These are phyloP conservation scores for Thalassiosira exigua DNA, from an alignment of 352 stramenopile genomes.

Conservation along the genomic window DNA sequence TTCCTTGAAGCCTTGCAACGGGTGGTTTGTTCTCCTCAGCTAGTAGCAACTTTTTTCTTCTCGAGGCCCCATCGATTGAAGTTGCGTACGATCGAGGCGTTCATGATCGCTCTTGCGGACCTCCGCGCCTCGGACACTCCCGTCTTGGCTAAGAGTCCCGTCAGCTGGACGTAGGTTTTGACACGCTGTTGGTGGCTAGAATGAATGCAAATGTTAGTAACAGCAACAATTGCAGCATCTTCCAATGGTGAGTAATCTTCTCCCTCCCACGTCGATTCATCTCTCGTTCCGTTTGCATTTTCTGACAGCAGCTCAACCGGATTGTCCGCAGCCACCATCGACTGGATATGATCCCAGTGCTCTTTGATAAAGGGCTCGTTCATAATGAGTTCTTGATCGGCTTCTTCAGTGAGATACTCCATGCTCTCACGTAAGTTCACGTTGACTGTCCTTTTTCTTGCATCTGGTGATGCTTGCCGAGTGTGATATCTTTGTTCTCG, in stretches of 20 bases:
- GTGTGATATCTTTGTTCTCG: background rate
- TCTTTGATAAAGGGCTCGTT: constrained; percentile 6
- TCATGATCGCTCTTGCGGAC: background rate
- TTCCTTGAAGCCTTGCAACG: background rate
- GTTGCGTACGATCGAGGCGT: background rate
- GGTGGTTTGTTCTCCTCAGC: background rate
- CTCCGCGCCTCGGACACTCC: constrained; percentile 2
- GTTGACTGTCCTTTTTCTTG: background rate
- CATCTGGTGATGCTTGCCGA: constrained; percentile 11
- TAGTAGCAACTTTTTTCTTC: background rate
- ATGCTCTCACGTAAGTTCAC: constrained; percentile 14
- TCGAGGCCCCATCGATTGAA: background rate
- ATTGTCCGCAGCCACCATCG: background rate
- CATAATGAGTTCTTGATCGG: constrained; percentile 6
- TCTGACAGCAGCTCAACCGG: constrained; percentile 1
- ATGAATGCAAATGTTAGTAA: constrained; percentile 5
- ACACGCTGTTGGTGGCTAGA: constrained; percentile 14
- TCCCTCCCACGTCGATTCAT: constrained; percentile 2
- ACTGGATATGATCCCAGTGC: background rate
- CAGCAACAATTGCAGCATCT: constrained; percentile 5
- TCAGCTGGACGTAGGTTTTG: constrained; percentile 23
- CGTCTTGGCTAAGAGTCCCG: constrained; percentile 16
- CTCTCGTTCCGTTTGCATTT: background rate
- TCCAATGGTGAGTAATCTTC: background rate
- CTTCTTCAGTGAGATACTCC: constrained; percentile 1